These are phyloP conservation scores for Russula emetica DNA, from an alignment of 768 basidiomycete species.

Conservation along the genomic window DNA sequence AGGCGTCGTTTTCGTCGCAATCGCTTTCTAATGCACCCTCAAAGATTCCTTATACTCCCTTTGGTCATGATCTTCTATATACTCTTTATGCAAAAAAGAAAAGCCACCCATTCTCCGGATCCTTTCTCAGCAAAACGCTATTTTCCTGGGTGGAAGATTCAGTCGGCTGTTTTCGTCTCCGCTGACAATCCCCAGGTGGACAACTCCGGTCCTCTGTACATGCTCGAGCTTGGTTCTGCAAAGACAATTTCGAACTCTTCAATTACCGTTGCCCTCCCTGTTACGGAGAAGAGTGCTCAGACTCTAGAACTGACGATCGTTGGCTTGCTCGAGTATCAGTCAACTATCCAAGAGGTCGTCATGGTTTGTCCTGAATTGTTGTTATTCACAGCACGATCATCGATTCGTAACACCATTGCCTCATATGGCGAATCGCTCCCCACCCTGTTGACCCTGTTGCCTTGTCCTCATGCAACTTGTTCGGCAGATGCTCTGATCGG, in stretches of 20 bases:
- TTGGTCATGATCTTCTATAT: constrained; percentile 2
- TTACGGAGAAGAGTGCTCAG: constrained; percentile 5
- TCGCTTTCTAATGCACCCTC: not conserved
- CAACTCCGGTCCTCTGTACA: constrained; percentile 19
- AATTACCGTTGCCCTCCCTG: constrained; percentile 11
- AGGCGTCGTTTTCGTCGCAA: constrained; percentile 6
- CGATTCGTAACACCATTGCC: constrained; percentile 17
- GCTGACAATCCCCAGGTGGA: not conserved
- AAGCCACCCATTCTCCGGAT: not conserved
- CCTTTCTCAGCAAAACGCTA: constrained; percentile 1
- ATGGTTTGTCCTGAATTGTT: constrained; percentile 25
- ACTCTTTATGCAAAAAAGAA: not conserved
- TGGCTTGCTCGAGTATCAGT: constrained; percentile 8
- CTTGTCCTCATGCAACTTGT: constrained; percentile 10
- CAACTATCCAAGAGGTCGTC: constrained; percentile 16
- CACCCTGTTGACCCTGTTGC: constrained; percentile 14
- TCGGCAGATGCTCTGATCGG: constrained; percentile 14
- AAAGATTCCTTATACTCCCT: not conserved
- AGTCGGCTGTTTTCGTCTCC: constrained; percentile 1
- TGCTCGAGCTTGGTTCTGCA: constrained; percentile 23
- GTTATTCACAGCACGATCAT: constrained; percentile 17
- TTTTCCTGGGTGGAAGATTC: constrained; percentile 16
- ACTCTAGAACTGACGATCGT: constrained; percentile 7
- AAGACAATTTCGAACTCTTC: constrained; percentile 15
- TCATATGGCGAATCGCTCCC: not conserved